phyloP scores from a whole-genome alignment of 805 yeast species.

The Candida taoyuanica region DNA sequence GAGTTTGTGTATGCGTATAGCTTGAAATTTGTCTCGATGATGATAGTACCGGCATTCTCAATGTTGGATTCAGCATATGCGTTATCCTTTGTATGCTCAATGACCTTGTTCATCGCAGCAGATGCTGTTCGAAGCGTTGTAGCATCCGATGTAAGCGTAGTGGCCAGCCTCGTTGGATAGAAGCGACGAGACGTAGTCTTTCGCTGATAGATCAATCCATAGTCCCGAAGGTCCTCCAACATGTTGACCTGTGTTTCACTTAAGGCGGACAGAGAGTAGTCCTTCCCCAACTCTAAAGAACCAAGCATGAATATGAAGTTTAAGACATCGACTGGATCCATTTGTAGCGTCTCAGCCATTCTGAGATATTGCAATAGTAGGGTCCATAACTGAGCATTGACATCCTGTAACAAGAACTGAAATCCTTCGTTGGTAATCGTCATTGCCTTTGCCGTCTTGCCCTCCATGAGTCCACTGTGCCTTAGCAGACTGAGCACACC shows the following conservation, averaged over 20 bases:
- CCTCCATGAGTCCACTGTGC: slow-evolving; percentile 87
- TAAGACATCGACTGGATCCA: slow-evolving; percentile 95
- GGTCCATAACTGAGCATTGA: slow-evolving; percentile 93
- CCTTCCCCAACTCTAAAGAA: slow-evolving; percentile 84
- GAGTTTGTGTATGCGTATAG: slow-evolving; percentile 90
- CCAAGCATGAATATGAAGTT: slow-evolving; percentile 93
- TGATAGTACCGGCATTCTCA: slow-evolving; percentile 59
- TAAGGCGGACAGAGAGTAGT: slow-evolving; percentile 66
- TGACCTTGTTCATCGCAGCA: slow-evolving; percentile 66
- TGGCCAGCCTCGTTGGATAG: slow-evolving; percentile 88
- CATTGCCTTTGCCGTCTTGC: slow-evolving; percentile 39
- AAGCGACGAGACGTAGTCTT: slow-evolving; percentile 56
- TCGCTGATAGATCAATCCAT: slow-evolving; percentile 79
- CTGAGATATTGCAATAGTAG: slow-evolving; percentile 80
- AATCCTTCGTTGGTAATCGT: slow-evolving; percentile 88
- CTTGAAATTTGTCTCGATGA: slow-evolving; percentile 91
- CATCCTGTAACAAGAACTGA: slow-evolving; percentile 89
- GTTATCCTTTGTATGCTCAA: slow-evolving; percentile 32
- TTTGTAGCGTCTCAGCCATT: slow-evolving; percentile 74
- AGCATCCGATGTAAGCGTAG: slow-evolving; percentile 83
- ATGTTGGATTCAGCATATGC: slow-evolving; percentile 13
- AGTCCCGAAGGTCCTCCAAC: slow-evolving; percentile 87
- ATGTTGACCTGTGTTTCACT: slow-evolving; percentile 78
- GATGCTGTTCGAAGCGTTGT: slow-evolving; percentile 69
- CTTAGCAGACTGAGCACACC: slow-evolving; percentile 74